phyloP scores from a whole-genome alignment of 345 rosid genomes.

The Heritiera fomes region DNA sequence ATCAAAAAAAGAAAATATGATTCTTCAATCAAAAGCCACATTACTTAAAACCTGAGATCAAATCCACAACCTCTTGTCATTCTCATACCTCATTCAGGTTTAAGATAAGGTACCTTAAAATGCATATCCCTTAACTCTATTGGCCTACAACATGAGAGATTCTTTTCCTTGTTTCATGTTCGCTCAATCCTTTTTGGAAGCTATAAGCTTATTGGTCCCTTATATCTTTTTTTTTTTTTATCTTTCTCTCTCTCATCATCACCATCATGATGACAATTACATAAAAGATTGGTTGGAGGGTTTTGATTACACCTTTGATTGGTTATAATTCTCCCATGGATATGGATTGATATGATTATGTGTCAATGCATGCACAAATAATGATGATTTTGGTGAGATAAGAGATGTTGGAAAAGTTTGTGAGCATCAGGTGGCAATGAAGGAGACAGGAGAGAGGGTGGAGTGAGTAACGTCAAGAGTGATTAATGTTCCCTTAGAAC shows the following conservation, averaged over 20 bases:
- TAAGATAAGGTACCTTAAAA: not conserved
- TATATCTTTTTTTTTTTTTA: too few species aligned
- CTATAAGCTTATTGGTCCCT: not conserved
- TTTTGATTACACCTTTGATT: not conserved
- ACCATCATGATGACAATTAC: not conserved
- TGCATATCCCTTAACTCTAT: too few species aligned
- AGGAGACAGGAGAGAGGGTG: not conserved
- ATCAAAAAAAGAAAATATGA: not conserved
- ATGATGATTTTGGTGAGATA: not conserved
- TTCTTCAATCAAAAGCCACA: not conserved
- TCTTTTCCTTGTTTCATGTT: not conserved
- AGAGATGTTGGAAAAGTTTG: not conserved
- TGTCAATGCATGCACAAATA: not conserved
- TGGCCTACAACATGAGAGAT: not conserved
- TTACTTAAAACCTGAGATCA: not conserved
- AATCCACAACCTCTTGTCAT: not conserved
- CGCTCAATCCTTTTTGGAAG: not conserved
- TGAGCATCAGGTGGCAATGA: slow-evolving; percentile 29
- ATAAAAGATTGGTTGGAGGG: slow-evolving; percentile 28
- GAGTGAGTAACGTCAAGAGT: not conserved
- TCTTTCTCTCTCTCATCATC: too few species aligned
- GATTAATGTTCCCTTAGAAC: slow-evolving; percentile 25
- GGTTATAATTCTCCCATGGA: not conserved
- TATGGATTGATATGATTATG: slow-evolving; percentile 4
- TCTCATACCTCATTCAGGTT: not conserved